These are phyloP conservation scores for Alopecurus myosuroides DNA, from an alignment of 176 grass and related monocot species.

Conservation along the genomic window DNA sequence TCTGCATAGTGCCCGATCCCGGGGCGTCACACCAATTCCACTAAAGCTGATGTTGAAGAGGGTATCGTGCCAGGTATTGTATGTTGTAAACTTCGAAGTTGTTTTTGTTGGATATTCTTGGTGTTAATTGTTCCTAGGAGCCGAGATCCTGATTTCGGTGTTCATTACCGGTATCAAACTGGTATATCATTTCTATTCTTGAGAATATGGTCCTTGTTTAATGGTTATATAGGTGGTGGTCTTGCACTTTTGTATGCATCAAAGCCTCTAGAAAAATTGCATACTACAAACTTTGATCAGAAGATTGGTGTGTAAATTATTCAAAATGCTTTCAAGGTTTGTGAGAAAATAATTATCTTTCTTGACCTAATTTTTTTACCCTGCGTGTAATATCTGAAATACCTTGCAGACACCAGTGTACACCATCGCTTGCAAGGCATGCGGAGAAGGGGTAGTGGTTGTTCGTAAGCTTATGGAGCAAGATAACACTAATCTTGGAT, in stretches of 20 bases:
- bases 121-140: neutral
- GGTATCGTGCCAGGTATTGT: constrained; percentile 82
- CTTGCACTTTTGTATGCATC: constrained; percentile 98
- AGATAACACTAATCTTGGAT: constrained; percentile 80
- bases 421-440: constrained; percentile 90
- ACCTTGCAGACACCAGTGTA: constrained; percentile 78
- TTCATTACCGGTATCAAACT: neutral
- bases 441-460: constrained; percentile 88
- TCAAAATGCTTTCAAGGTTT: constrained; percentile 95
- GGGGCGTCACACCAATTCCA: no score
- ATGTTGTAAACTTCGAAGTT: neutral
- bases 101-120: neutral
- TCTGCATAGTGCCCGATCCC: no score
- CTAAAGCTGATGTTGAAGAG: constrained; percentile 98
- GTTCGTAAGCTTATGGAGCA: constrained; percentile 98
- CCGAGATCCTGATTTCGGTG: neutral
- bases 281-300: constrained; percentile 89
- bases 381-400: neutral
- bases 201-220: neutral
- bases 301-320: constrained; percentile 99
- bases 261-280: constrained; percentile 81
- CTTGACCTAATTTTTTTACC: neutral
- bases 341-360: neutral
- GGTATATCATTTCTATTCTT: neutral
- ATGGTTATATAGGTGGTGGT: constrained; percentile 68